Percentiles rank a stretch among this genome's conserved stretches.
phyloP scores from a whole-genome alignment of 176 grass and related monocot species.

The Phyllostachys edulis region DNA sequence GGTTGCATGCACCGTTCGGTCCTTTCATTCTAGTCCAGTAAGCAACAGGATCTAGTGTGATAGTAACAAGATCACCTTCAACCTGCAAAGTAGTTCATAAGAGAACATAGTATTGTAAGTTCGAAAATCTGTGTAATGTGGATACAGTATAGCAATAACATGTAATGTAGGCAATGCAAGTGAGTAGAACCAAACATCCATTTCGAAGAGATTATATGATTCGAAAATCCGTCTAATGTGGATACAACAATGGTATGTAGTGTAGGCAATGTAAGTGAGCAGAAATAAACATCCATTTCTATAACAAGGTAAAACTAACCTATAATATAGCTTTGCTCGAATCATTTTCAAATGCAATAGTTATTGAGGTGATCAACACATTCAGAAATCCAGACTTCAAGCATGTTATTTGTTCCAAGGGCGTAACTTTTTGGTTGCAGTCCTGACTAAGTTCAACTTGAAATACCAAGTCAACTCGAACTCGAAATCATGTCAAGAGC shows the following conservation, averaged over 20 bases:
- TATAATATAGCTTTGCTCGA: slow-evolving; percentile 13
- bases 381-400: background rate
- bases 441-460: background rate
- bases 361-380: background rate
- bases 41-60: slow-evolving; percentile 66
- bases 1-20: slow-evolving; percentile 45
- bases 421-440: background rate
- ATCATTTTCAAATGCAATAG: slow-evolving; percentile 24
- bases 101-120: slow-evolving; percentile 25
- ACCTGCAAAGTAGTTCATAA: slow-evolving; percentile 49
- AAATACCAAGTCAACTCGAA: background rate
- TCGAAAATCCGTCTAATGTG: too few species aligned
- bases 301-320: background rate
- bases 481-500: background rate
- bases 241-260: too few species aligned
- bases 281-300: slow-evolving; percentile 11
- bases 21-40: slow-evolving; percentile 87
- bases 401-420: slow-evolving; percentile 16
- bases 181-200: too few species aligned
- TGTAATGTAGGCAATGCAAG: background rate
- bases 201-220: too few species aligned
- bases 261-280: slow-evolving; percentile 17
- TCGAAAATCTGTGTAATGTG: background rate
- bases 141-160: background rate
- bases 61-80: slow-evolving; percentile 92